phyloP scores from a whole-genome alignment of 1,284 basidiomycete genomes.

The Melampsora americana region DNA sequence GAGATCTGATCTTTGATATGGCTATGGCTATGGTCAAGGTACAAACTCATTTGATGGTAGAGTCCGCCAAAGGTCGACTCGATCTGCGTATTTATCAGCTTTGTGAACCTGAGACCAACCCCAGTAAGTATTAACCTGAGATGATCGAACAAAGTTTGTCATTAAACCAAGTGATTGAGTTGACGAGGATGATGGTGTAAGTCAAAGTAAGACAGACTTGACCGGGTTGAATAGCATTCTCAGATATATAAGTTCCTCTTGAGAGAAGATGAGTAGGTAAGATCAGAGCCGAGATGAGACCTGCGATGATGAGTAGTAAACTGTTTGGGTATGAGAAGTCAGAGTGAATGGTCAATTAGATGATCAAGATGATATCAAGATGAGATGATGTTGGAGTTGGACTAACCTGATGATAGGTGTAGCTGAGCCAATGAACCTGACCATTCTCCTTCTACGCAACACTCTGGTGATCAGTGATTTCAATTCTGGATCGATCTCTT shows the following conservation, averaged over 20 bases:
- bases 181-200: not conserved
- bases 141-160: constrained; percentile 11
- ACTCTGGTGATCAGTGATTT: not conserved
- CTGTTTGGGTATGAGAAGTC: constrained; percentile 54
- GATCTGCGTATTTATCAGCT: constrained; percentile 72
- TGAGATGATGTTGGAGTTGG: not conserved
- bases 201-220: constrained; percentile 61
- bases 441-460: not conserved
- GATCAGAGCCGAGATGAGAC: constrained; percentile 70
- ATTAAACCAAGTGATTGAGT: not conserved
- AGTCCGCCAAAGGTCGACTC: constrained; percentile 65
- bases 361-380: not conserved
- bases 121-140: constrained; percentile 79
- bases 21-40: no score
- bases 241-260: constrained; percentile 74
- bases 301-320: constrained; percentile 61
- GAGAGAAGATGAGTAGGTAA: constrained; percentile 68
- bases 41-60: constrained; percentile 63
- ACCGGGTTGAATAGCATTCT: constrained; percentile 85
- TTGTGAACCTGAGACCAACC: constrained; percentile 79
- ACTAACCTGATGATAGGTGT: not conserved
- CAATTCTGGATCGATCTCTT: not conserved
- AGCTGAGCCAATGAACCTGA: not conserved
- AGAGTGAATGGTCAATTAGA: constrained; percentile 55
- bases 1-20: no score